Conservation (phyloP, 805 yeast species). For the Schwanniomyces polymorphus region DNA sequence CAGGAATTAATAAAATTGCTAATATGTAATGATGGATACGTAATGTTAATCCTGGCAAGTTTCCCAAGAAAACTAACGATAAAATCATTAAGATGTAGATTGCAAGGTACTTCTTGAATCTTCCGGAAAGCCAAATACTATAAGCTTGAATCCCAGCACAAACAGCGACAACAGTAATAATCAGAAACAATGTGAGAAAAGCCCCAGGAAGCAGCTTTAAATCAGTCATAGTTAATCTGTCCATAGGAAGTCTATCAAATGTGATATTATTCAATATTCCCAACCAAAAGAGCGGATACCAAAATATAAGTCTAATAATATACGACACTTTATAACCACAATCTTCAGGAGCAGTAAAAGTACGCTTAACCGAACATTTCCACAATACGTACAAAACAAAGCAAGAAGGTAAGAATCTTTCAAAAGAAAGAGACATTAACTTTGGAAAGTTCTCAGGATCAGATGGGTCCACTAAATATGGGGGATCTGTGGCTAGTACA, state of each 20-base stretch:
- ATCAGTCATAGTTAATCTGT: slow-evolving; percentile 73
- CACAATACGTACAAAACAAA: slow-evolving; percentile 73
- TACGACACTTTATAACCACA: slow-evolving; percentile 27
- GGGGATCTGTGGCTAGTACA: slow-evolving; percentile 76
- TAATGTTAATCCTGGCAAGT: slow-evolving; percentile 66
- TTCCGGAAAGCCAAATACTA: slow-evolving; percentile 76
- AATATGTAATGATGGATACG: slow-evolving; percentile 79
- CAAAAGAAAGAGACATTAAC: slow-evolving; percentile 68
- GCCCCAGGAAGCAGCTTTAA: slow-evolving; percentile 78
- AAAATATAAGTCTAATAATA: slow-evolving; percentile 47
- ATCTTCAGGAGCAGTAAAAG: slow-evolving; percentile 30
- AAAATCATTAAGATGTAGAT: slow-evolving; percentile 50
- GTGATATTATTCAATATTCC: slow-evolving; percentile 85
- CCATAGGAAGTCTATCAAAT: slow-evolving; percentile 86
- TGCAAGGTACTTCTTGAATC: slow-evolving; percentile 56
- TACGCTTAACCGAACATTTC: slow-evolving; percentile 51
- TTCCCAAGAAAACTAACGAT: slow-evolving; percentile 45
- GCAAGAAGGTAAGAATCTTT: slow-evolving; percentile 71
- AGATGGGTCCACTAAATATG: slow-evolving; percentile 55
- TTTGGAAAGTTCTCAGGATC: slow-evolving; percentile 55
- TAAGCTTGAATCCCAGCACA: slow-evolving; percentile 75
- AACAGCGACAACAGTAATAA: slow-evolving; percentile 44
- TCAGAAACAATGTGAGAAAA: slow-evolving; percentile 54
- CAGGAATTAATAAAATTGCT: slow-evolving; percentile 77
- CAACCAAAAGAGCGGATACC: slow-evolving; percentile 84